A percentile compares a stretch with the other conserved stretches of the same genome.
Conservation (phyloP, 164 flowering plant genomes). For the Liquidambar formosana region DNA sequence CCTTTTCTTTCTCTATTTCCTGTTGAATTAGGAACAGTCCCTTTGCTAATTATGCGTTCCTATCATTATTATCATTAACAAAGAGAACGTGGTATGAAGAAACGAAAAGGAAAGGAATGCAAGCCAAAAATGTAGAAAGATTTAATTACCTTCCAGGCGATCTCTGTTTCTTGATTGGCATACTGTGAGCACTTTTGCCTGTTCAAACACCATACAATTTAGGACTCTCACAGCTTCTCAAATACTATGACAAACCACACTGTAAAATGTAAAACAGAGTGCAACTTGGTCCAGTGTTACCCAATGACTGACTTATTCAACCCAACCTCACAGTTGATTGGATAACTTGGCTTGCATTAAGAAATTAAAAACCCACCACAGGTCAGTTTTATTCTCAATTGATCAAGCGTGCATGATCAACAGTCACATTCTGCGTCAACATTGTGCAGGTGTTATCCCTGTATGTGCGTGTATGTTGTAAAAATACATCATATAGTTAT, state of each 20-base stretch:
- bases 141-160: constrained; percentile 51
- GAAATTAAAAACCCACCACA: neutral
- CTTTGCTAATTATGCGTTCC: too few relatives aligned
- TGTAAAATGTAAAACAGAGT: neutral
- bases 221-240: neutral
- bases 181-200: constrained; percentile 73
- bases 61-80: neutral
- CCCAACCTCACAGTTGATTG: neutral
- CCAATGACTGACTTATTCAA: neutral
- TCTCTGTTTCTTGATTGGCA: constrained; percentile 58
- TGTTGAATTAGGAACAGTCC: too few relatives aligned
- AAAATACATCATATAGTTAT: too few relatives aligned
- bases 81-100: neutral
- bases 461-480: too few relatives aligned
- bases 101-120: neutral
- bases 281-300: too few relatives aligned
- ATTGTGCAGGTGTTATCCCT: too few relatives aligned
- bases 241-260: neutral
- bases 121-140: neutral
- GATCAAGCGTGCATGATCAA: too few relatives aligned
- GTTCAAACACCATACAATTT: constrained; percentile 18
- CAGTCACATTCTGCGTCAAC: too few relatives aligned
- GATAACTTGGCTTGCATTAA: neutral
- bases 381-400: neutral
- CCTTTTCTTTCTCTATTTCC: too few relatives aligned